Evolutionary conservation across 495 filamentous ascomycete genomes (phyloP), one percentile per base, ranked within the genome.

Genomic region (Paragyromitra xinjiangensis): DNA sequence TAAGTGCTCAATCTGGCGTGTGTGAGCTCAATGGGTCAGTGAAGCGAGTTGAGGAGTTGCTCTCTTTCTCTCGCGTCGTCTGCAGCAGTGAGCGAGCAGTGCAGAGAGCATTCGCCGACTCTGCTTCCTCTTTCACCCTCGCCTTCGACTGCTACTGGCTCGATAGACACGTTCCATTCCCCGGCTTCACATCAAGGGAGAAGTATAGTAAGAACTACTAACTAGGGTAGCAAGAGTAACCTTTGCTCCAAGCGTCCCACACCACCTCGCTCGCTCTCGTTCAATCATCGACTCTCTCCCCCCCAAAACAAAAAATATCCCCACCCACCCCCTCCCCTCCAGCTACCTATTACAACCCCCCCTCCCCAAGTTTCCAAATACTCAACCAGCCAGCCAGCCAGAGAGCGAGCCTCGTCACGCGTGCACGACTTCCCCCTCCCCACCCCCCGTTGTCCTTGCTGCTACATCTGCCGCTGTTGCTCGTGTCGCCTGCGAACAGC

Each of bases 321-420:
- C 45, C 40, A n/a, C 29, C 39, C 16, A 44, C 69, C 64, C 66
- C 37, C 26, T 29, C 34, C 67, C 29, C 29, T 34, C 29, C 29
- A 34, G 4, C 29, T 34, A 34, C 29, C 29, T 34, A 34, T 34
- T 34, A 34, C 29, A 34, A 55, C 24, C 42, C 56, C 61, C 64
- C 26, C 22, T 19, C 24, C 64, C 22, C 24, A 26, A 39, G 48
- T 29, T 70, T 70, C 63, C 34, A 73, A 29, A 73, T 73, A 45
- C 40, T 56, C 70, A 45, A 69, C 37, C 44, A 34, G 40, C 63
- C 39, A 69, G 64, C 48, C 66, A 58, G 73, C 29, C 73, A 70
- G 73, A 73, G 34, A 29, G 73, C 34, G 44, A 48, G 73, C 75
- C 73, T 77, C 76, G 65, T 78, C 76, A 78, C 76, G 64, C 66